Base-by-base conservation (phyloP, 495 filamentous ascomycete genomes). In the Aspergillus coremiiformis region DNA sequence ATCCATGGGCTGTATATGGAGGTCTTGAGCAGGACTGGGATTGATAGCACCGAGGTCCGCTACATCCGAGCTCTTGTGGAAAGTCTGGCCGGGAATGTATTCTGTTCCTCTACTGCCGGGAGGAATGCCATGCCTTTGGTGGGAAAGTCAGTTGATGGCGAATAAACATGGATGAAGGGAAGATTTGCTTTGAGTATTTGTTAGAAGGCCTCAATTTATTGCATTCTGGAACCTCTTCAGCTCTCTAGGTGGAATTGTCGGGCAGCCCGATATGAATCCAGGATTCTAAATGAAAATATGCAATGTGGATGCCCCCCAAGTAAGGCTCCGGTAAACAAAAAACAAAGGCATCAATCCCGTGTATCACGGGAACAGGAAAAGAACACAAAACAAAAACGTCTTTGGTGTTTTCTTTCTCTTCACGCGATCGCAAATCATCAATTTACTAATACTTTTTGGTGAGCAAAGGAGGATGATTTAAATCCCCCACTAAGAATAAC, bases 181-280 rank as follows among this genome's bases (percentile, higher is more conserved):
- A 35, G 11, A 35, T 35, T 5, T 15, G 32, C n/a, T 35, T 27
- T 27, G 9, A 27, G 24, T 27, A 27, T 27, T 27, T 27, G 4
- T 9, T 4, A 27, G 9, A n/a, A n/a, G n/a, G n/a, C n/a, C n/a
- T n/a, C n/a, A n/a, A n/a, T n/a, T n/a, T n/a, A n/a, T n/a, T n/a
- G n/a, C n/a, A n/a, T 77, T 77, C 65, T 76, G 75, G 61, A 53
- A 65, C 24, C 53, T 75, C 23, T 63, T 74, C 15, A 65, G 66
- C 14, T 67, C 63, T 9, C 37, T 66, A 9, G 52, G 52, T 6
- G 66, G 60, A 5, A 51, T 60, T 6, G 23, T 58, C 17, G 66
- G 62, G 1, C 42, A 56, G 21, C 29, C 17, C 0, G 54, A 56
- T 4, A n/a, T n/a, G n/a, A n/a, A n/a, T n/a, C n/a, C n/a, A n/a